Percentiles rank a stretch among this genome's conserved stretches.
Evolutionary conservation across 371 early-diverging fungal genomes (phyloP).

Genomic region (Mortierella polycephala): DNA sequence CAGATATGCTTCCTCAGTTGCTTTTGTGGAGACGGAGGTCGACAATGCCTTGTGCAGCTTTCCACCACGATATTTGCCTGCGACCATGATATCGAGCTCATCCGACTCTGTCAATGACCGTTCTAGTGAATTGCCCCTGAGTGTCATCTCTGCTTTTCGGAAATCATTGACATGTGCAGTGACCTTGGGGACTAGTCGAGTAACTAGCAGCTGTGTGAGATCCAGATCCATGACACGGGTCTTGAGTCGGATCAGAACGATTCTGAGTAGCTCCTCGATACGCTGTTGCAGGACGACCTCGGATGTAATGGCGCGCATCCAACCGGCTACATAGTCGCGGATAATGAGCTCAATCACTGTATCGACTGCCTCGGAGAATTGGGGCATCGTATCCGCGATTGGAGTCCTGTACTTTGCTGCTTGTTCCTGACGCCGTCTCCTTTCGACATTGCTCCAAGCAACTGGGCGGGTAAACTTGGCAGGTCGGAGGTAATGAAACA

Average conservation of each 20-base stretch:
- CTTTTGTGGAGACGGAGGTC: slow-evolving; percentile 60
- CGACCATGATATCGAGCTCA: slow-evolving; percentile 70
- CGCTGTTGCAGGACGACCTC: slow-evolving; percentile 42
- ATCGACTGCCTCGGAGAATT: slow-evolving; percentile 59
- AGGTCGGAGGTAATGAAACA: slow-evolving; percentile 45
- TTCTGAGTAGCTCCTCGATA: slow-evolving; percentile 61
- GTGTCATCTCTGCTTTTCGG: slow-evolving; percentile 69
- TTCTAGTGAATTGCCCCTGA: slow-evolving; percentile 66
- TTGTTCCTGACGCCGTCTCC: slow-evolving; percentile 42
- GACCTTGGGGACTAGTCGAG: slow-evolving; percentile 70
- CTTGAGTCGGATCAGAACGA: slow-evolving; percentile 53
- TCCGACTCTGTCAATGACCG: slow-evolving; percentile 66
- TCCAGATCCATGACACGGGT: slow-evolving; percentile 67
- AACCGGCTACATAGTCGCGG: slow-evolving; percentile 68
- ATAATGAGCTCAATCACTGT: slow-evolving; percentile 57
- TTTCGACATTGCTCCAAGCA: slow-evolving; percentile 33
- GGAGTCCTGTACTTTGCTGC: slow-evolving; percentile 41
- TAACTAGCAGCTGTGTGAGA: slow-evolving; percentile 65
- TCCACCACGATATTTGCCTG: slow-evolving; percentile 69
- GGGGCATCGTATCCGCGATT: slow-evolving; percentile 46
- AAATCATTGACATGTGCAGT: slow-evolving; percentile 78
- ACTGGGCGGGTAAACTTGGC: slow-evolving; percentile 41
- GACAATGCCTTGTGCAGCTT: slow-evolving; percentile 70
- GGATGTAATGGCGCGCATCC: slow-evolving; percentile 65
- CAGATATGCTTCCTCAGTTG: slow-evolving; percentile 73